These are phyloP conservation scores for Colletotrichum sp. DNA, from an alignment of 2,329 filamentous ascomycete genomes.

Conservation along the genomic window DNA sequence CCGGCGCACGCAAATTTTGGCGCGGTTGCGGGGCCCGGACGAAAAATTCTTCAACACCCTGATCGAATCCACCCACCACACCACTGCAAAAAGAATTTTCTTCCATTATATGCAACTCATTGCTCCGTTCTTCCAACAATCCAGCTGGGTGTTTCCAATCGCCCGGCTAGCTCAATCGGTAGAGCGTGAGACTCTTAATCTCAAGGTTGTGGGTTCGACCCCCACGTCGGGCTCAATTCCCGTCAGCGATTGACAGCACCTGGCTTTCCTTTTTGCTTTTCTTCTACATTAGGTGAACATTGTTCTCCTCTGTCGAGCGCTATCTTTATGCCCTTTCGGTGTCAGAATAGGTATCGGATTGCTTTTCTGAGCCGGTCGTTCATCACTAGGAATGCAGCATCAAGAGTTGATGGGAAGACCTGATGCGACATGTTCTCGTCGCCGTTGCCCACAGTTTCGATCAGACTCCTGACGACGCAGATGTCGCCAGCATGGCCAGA, in stretches of 20 bases:
- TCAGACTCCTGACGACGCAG: too few species aligned
- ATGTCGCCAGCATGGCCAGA: too few species aligned
- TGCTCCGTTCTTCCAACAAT: neutral
- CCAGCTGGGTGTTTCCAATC: neutral
- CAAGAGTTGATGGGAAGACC: too few species aligned
- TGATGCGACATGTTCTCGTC: too few species aligned
- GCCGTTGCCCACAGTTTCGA: too few species aligned
- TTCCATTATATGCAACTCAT: too few species aligned
- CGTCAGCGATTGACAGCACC: conserved; percentile 11
- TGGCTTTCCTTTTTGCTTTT: neutral
- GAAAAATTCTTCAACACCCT: neutral
- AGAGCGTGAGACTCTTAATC: conserved; percentile 77
- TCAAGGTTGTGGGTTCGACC: conserved; percentile 62
- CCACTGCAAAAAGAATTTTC: neutral
- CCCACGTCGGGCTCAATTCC: conserved; percentile 23
- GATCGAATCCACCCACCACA: neutral
- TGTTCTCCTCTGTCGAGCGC: too few species aligned
- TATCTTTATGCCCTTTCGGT: too few species aligned
- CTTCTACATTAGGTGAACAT: too few species aligned
- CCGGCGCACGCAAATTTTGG: neutral
- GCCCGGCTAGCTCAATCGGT: conserved; percentile 73
- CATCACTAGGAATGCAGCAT: too few species aligned
- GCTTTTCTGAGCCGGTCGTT: too few species aligned
- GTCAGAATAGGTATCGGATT: too few species aligned
- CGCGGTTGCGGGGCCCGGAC: neutral